Percentiles rank a stretch among this genome's conserved stretches.
Conservation (phyloP, 352 stramenopile genomes). For the Phytophthora multivora region DNA sequence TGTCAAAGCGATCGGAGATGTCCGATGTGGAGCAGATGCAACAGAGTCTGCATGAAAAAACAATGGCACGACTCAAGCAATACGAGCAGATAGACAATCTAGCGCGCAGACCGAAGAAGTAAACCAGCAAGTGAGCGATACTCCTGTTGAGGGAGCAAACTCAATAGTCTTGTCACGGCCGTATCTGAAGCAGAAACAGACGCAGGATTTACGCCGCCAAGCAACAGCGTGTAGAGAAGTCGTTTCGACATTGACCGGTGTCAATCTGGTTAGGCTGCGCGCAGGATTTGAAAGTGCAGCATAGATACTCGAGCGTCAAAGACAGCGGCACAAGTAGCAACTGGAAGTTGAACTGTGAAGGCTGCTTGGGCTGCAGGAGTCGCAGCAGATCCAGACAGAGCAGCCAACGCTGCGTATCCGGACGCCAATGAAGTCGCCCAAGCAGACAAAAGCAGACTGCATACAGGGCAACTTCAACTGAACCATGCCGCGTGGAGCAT, state of each 20-base stretch:
- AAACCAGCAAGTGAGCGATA: not conserved
- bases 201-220: conserved; percentile 5
- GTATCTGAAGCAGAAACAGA: not conserved
- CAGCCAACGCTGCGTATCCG: conserved; percentile 16
- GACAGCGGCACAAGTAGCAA: conserved; percentile 6
- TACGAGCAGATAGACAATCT: conserved; percentile 30
- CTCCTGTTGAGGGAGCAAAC: too few relatives aligned
- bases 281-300: conserved; percentile 26
- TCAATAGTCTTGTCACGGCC: too few relatives aligned
- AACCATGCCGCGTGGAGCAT: conserved; percentile 2
- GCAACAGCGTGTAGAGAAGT: conserved; percentile 3
- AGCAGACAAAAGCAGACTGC: conserved; percentile 20
- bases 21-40: conserved; percentile 59
- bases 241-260: conserved; percentile 9
- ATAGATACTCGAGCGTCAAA: conserved; percentile 31
- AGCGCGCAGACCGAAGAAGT: conserved; percentile 22
- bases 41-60: conserved; percentile 55
- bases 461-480: conserved; percentile 18
- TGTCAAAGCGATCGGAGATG: conserved; percentile 41
- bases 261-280: conserved; percentile 24
- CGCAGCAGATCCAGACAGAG: conserved; percentile 14
- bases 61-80: conserved; percentile 52
- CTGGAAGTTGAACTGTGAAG: conserved; percentile 1
- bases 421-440: conserved; percentile 16
- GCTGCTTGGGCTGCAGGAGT: conserved; percentile 20